These are phyloP conservation scores for Millerozyma miso DNA, from an alignment of 805 yeast species.

Conservation along the genomic window DNA sequence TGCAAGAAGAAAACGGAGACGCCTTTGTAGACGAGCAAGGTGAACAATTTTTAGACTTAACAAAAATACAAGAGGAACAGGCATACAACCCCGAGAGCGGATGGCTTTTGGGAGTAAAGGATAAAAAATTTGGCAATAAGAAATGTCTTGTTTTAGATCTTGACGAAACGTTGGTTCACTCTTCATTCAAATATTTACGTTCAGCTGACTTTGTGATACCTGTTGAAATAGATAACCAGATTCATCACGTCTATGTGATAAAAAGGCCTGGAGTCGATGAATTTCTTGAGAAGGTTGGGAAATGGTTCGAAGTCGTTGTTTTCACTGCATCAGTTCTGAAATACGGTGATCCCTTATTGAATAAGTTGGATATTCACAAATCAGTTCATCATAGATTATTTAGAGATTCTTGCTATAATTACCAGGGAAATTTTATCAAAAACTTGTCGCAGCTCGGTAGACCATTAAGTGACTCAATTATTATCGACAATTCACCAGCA, in stretches of 20 bases:
- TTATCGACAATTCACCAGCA: slow-evolving; percentile 96
- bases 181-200: slow-evolving; percentile 85
- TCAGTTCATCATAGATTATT: slow-evolving; percentile 87
- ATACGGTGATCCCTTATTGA: slow-evolving; percentile 93
- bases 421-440: slow-evolving; percentile 92
- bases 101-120: slow-evolving; percentile 57
- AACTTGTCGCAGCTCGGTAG: slow-evolving; percentile 92
- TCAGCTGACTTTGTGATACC: slow-evolving; percentile 97
- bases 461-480: slow-evolving; percentile 78
- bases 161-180: slow-evolving; percentile 95
- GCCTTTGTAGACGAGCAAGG: slow-evolving; percentile 12
- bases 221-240: slow-evolving; percentile 89
- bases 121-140: slow-evolving; percentile 48
- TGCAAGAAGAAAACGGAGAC: slow-evolving; percentile 4
- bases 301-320: slow-evolving; percentile 89
- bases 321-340: slow-evolving; percentile 95
- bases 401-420: slow-evolving; percentile 89
- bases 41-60: slow-evolving; percentile 47
- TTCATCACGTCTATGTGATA: slow-evolving; percentile 92
- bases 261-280: slow-evolving; percentile 98
- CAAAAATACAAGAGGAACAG: slow-evolving; percentile 69
- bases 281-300: slow-evolving; percentile 76
- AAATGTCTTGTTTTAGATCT: slow-evolving; percentile 89
- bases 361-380: slow-evolving; percentile 73
- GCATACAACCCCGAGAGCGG: slow-evolving; percentile 59